Conservation (phyloP, 305 asterid species). For the Fraxinus baroniana region DNA sequence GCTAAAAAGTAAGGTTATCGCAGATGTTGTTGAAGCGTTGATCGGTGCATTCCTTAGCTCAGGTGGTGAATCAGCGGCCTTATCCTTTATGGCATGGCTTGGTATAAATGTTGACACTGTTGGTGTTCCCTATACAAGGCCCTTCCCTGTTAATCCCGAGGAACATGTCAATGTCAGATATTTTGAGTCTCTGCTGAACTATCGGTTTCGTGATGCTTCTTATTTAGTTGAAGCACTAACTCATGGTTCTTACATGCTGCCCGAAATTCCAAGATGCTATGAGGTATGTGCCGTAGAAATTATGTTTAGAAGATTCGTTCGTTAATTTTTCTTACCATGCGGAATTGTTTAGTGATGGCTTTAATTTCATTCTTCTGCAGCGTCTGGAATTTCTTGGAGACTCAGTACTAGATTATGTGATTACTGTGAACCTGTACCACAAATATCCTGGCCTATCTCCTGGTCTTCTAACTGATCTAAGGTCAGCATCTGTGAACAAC, state of each 20-base stretch:
- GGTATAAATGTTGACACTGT: conserved; percentile 52
- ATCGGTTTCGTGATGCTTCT: conserved; percentile 57
- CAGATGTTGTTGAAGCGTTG: conserved; percentile 82
- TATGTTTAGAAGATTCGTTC: neutral
- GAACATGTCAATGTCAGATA: conserved; percentile 36
- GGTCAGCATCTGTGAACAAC: conserved; percentile 88
- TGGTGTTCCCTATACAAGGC: conserved; percentile 38
- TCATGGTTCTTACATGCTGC: conserved; percentile 83
- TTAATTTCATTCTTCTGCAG: conserved; percentile 38
- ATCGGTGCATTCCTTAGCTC: conserved; percentile 73
- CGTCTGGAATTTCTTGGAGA: conserved; percentile 92
- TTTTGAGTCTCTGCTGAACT: conserved; percentile 54
- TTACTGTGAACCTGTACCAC: conserved; percentile 58
- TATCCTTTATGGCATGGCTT: conserved; percentile 75
- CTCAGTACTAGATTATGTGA: conserved; percentile 71
- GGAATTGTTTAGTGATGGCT: neutral
- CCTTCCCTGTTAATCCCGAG: conserved; percentile 40
- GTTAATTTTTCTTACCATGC: neutral
- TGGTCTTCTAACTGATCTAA: conserved; percentile 69
- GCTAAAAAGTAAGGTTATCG: conserved; percentile 51
- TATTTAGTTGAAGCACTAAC: conserved; percentile 83
- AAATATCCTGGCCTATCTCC: conserved; percentile 65
- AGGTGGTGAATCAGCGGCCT: conserved; percentile 65
- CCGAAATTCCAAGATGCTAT: conserved; percentile 75
- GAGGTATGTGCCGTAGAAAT: conserved; percentile 47